phyloP scores from a whole-genome alignment of 2,329 filamentous ascomycete genomes.

The Basipetospora chlamydospora region DNA sequence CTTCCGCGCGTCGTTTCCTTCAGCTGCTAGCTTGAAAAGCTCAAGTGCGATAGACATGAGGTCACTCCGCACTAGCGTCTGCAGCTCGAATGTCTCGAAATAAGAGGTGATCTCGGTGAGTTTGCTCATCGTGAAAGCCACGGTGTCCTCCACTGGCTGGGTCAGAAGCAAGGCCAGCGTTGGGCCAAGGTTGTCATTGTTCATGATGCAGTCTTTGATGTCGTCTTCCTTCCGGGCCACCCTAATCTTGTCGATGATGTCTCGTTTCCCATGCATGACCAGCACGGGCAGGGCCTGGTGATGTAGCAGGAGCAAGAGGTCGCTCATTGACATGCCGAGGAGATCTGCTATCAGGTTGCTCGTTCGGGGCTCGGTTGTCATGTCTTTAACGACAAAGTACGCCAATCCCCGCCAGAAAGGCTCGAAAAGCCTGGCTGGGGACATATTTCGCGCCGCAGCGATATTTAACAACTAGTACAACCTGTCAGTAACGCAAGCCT shows the following conservation, averaged over 20 bases:
- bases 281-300: slow-evolving; percentile 73
- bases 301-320: slow-evolving; percentile 64
- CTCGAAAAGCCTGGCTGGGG: slow-evolving; percentile 55
- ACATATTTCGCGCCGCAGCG: slow-evolving; percentile 47
- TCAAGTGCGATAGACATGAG: slow-evolving; percentile 65
- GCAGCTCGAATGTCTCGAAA: slow-evolving; percentile 52
- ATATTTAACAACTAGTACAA: slow-evolving; percentile 35
- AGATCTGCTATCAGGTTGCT: slow-evolving; percentile 68
- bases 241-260: slow-evolving; percentile 70
- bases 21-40: slow-evolving; percentile 65
- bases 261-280: slow-evolving; percentile 61
- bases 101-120: slow-evolving; percentile 54
- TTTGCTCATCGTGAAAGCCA: slow-evolving; percentile 52
- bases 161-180: slow-evolving; percentile 45
- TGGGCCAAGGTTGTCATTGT: slow-evolving; percentile 39
- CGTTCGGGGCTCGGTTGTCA: slow-evolving; percentile 68
- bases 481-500: neutral
- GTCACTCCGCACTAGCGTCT: slow-evolving; percentile 57
- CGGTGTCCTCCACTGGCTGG: slow-evolving; percentile 41
- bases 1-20: slow-evolving; percentile 44
- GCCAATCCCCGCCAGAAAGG: slow-evolving; percentile 85
- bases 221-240: slow-evolving; percentile 59
- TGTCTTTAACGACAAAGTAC: slow-evolving; percentile 67
- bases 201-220: slow-evolving; percentile 38
- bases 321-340: slow-evolving; percentile 57